Evolutionary conservation across 2,329 filamentous ascomycete genomes (phyloP), one percentile per base, ranked within the genome.

Genomic region (Pseudocercospora vitis): DNA sequence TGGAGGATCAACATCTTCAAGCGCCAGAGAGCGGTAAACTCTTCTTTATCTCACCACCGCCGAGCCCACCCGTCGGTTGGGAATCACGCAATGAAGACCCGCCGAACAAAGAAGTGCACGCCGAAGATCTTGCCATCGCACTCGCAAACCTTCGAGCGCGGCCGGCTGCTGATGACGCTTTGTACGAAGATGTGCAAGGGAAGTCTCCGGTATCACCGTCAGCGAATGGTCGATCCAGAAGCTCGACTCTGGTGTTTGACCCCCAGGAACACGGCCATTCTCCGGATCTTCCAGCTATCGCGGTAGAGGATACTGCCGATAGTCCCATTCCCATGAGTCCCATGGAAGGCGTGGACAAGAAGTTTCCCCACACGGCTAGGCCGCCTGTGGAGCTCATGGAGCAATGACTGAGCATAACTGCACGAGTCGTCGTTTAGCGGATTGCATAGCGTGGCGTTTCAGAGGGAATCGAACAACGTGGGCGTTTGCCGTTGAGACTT

Each of bases 21-120:
- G 76, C 78, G 4, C 83, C 83, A 1, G 78, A 84, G 52, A 73
- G 76, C 47, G 77, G 82, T 54, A 84, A 84, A 65, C 72, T 85
- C 39, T 85, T 86, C 76, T 86, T 86, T 70, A 86, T 86, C 70
- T 79, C 75, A 39, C 83, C 83, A 48, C 83, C 83, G 9, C 83
- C 83, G 0, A 79, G 75, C 55, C 83, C 83, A 40, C 83, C 83
- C 2, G 80, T 83, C 67, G 83, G 83, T 44, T 86, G 83, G 83
- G 80, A 82, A 67, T 76, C 82, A 73, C 76, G 78, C 56, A 76
- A 80, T 52, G 83, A 86, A 65, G 83, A 82, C 21, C 80, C 83
- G 8, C 83, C 83, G 4, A 86, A 86, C 69, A 85, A 82, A 69
- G 78, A 84, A 53, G 82, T 84, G 7, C 82, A 85, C 63, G 81